phyloP scores from a whole-genome alignment of 306 rosid species.

The Cucurbita moschata region DNA sequence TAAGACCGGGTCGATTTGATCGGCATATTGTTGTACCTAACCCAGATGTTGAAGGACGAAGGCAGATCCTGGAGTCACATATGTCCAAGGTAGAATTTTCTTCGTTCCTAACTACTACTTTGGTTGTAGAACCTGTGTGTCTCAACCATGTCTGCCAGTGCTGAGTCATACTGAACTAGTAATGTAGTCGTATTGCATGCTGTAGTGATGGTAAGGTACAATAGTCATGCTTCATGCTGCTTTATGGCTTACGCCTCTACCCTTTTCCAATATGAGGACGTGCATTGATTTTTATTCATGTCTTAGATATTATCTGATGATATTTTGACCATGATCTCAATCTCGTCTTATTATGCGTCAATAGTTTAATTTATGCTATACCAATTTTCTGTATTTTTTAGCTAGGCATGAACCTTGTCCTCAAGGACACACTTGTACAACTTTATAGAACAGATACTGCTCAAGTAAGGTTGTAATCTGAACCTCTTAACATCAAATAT shows the following conservation, averaged over 20 bases:
- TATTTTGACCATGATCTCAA: neutral
- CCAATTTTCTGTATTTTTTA: neutral
- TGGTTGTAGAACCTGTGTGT: neutral
- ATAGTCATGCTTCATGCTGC: neutral
- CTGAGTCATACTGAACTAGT: neutral
- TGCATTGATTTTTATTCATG: neutral
- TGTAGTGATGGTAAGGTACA: neutral
- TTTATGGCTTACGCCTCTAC: neutral
- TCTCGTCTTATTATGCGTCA: neutral
- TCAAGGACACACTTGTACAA: too few relatives aligned
- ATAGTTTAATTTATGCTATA: neutral
- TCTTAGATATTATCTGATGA: neutral
- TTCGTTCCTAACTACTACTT: neutral
- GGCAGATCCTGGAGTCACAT: constrained; percentile 79
- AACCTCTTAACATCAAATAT: neutral
- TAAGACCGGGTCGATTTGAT: constrained; percentile 95
- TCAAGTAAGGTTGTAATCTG: too few relatives aligned
- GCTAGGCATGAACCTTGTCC: neutral
- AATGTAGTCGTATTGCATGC: neutral
- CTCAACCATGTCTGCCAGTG: neutral
- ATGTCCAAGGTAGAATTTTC: constrained; percentile 58
- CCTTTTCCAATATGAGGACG: neutral
- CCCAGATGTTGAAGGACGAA: constrained; percentile 95
- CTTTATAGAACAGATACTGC: too few relatives aligned
- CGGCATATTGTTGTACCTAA: constrained; percentile 77